Evolutionary conservation across 2,329 filamentous ascomycete genomes (phyloP).

Genomic region (Nigrospora sphaerica): DNA sequence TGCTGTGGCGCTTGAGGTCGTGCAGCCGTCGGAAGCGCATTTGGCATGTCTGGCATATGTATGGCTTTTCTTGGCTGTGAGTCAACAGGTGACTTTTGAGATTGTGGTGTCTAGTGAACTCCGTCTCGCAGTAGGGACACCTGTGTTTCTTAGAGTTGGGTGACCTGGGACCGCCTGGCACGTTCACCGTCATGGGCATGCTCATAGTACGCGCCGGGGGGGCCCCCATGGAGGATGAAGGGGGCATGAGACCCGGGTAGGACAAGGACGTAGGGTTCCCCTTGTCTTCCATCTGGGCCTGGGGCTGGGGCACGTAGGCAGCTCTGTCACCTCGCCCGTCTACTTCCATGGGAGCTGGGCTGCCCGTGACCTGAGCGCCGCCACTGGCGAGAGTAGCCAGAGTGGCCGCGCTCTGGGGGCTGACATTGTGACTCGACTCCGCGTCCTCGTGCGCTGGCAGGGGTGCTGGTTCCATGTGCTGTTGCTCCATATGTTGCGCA

Average conservation of each 20-base stretch:
- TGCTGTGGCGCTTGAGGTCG: slow-evolving; percentile 91
- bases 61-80: slow-evolving; percentile 97
- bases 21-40: slow-evolving; percentile 89
- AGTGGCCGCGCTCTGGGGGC: slow-evolving; percentile 33
- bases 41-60: slow-evolving; percentile 86
- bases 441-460: slow-evolving; percentile 5
- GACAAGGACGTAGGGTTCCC: slow-evolving; percentile 40
- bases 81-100: slow-evolving; percentile 95
- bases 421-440: slow-evolving; percentile 30
- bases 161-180: slow-evolving; percentile 52
- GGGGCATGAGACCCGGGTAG: slow-evolving; percentile 45
- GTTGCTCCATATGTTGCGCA: background rate
- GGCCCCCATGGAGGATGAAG: slow-evolving; percentile 29
- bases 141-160: slow-evolving; percentile 83
- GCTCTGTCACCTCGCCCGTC: slow-evolving; percentile 32
- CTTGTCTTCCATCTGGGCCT: slow-evolving; percentile 44
- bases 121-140: slow-evolving; percentile 92
- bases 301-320: slow-evolving; percentile 30
- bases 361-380: slow-evolving; percentile 35
- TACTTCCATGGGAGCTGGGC: slow-evolving; percentile 47
- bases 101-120: slow-evolving; percentile 96
- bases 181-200: slow-evolving; percentile 44
- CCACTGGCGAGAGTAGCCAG: slow-evolving; percentile 33
- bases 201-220: slow-evolving; percentile 47
- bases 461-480: slow-evolving; percentile 5